Evolutionary conservation across 805 yeast species (phyloP), one percentile per base, ranked within the genome.

Genomic region (Lipomyces starkeyi): DNA sequence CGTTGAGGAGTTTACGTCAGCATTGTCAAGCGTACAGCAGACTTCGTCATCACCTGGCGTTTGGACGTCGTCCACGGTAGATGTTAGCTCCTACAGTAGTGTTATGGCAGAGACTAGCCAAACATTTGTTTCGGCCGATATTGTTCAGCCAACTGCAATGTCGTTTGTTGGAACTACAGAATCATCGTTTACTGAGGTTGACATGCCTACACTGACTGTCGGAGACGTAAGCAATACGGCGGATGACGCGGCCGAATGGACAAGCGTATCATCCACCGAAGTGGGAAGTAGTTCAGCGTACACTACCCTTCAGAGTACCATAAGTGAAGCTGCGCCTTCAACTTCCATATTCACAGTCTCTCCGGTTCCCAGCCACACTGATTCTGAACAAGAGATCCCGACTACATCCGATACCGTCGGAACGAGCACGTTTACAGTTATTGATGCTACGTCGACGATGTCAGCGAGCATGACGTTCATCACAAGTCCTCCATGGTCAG

Each of bases 391-490:
- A 14, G 58, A 34, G 14, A 53, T 58, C 2, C 43, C 57, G 25
- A 58, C 56, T 32, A 61, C 53, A 2, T 56, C 66, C 7, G 34
- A 43, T 25, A n/a, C 49, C 22, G 49, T 37, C 13, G 58, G 27
- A 34, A 58, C 66, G 14, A 58, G 58, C 32, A 58, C 68, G 0
- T 17, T 34, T 17, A 37, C 54, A 22, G 58, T 17, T 43, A n/a
- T 34, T 22, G 53, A 13, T 60, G 32, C 47, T 2, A 49, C 56
- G 22, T 17, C 52, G 13, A 52, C 65, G 2, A 1, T 49, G 9
- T 20, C 52, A 22, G 17, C 61, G 22, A 20, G 59, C 11, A 52
- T 66, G 22, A 58, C 63, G 9, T 66, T 66, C 58, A 37, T 58
- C 9, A 40, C 69, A 1, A 29, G 54, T 35, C n/a, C 53, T 2